Evolutionary conservation across 306 rosid species (phyloP).

Genomic region (Amphicarpaea edgeworthii): DNA sequence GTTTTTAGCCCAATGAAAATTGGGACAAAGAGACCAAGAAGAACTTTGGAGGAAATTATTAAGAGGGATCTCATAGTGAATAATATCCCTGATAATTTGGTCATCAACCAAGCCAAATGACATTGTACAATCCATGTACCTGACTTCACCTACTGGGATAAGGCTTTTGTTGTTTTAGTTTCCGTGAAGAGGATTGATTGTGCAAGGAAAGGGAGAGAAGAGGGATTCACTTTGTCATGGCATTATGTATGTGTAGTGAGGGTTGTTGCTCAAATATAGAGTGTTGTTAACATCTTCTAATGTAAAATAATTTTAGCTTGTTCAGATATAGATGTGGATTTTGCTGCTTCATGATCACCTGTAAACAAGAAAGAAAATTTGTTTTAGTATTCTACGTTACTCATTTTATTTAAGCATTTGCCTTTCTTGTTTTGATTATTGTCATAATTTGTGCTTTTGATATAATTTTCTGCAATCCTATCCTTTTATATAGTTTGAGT

Average conservation of each 20-base stretch:
- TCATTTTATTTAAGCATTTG: slow-evolving; percentile 24
- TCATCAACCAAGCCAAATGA: neutral
- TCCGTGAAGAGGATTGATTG: neutral
- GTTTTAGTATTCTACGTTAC: neutral
- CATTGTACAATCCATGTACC: neutral
- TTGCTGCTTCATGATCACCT: slow-evolving; percentile 30
- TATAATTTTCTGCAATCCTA: slow-evolving; percentile 31
- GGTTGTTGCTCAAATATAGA: neutral
- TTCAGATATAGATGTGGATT: slow-evolving; percentile 16
- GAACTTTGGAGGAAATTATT: neutral
- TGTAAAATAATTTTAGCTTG: slow-evolving; percentile 30
- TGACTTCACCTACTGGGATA: neutral
- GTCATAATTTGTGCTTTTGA: neutral
- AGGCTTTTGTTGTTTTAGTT: neutral
- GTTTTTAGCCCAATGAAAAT: neutral
- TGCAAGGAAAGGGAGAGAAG: neutral
- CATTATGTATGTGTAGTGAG: neutral
- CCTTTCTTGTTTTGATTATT: slow-evolving; percentile 34
- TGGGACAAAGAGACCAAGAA: neutral
- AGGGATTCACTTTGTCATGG: neutral
- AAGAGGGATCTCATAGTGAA: neutral
- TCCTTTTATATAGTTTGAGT: slow-evolving; percentile 30
- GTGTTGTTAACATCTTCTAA: slow-evolving; percentile 9
- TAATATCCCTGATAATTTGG: neutral
- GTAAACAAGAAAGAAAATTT: slow-evolving; percentile 21